phyloP scores from a whole-genome alignment of 768 basidiomycete species.

The Termitomyces sp. region DNA sequence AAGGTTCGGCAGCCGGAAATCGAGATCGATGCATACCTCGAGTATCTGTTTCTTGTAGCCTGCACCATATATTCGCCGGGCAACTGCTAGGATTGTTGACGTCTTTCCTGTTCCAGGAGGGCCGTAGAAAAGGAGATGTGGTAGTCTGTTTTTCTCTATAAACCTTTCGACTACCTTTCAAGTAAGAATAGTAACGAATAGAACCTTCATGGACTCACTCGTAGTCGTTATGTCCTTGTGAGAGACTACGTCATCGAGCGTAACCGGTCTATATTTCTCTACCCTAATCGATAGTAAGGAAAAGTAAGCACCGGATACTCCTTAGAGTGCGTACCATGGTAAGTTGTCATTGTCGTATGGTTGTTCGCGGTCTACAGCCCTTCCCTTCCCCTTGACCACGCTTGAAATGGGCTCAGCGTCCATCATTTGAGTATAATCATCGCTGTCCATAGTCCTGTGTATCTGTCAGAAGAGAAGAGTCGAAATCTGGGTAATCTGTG shows the following conservation, averaged over 20 bases:
- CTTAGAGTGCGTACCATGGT: conserved; percentile 60
- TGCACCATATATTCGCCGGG: conserved; percentile 87
- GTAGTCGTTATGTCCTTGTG: conserved; percentile 94
- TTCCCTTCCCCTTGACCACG: conserved; percentile 70
- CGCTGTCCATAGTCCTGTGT: conserved; percentile 46
- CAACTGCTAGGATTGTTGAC: conserved; percentile 93
- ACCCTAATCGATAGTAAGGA: conserved; percentile 57
- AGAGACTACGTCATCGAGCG: conserved; percentile 91
- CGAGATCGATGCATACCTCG: conserved; percentile 52
- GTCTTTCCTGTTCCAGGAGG: conserved; percentile 99
- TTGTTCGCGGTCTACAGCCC: conserved; percentile 40
- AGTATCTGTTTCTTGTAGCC: conserved; percentile 90
- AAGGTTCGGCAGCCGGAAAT: not conserved
- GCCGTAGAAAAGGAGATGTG: conserved; percentile 95
- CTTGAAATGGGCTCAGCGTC: conserved; percentile 38
- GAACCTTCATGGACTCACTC: conserved; percentile 51
- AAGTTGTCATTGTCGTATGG: conserved; percentile 61
- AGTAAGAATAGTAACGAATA: conserved; percentile 9
- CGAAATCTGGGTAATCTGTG: not conserved
- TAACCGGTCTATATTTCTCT: conserved; percentile 93
- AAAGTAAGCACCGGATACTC: not conserved
- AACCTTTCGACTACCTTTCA: conserved; percentile 83
- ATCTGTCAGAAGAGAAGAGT: not conserved
- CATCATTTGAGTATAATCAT: conserved; percentile 51
- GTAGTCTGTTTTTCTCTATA: conserved; percentile 90